Percentiles rank a stretch among this genome's conserved stretches.
Evolutionary conservation across 1,139 yeast genomes (phyloP).

Genomic region (Yamadazyma epiphylla): DNA sequence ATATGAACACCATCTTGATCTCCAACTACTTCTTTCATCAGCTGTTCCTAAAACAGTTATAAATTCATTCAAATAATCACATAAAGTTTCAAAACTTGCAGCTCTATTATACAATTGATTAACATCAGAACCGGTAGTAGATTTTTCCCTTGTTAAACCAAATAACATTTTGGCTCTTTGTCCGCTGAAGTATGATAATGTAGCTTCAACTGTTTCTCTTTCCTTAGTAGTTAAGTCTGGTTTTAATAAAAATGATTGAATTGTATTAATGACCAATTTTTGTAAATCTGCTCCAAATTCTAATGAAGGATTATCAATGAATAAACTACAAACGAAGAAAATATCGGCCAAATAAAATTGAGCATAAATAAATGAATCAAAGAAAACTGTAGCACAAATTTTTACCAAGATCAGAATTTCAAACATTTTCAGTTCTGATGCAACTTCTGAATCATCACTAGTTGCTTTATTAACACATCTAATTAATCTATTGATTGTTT

Average conservation of each 20-base stretch:
- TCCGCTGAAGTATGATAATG: constrained; percentile 61
- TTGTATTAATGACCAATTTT: constrained; percentile 61
- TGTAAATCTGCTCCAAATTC: constrained; percentile 67
- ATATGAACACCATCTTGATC: constrained; percentile 66
- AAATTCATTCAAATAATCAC: constrained; percentile 57
- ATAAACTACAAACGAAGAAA: constrained; percentile 62
- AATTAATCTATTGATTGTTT: constrained; percentile 53
- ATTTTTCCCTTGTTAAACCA: constrained; percentile 70
- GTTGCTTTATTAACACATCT: constrained; percentile 49
- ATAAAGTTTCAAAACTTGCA: constrained; percentile 58
- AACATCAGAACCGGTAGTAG: constrained; percentile 22
- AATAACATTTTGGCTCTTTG: constrained; percentile 73
- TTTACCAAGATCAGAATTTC: constrained; percentile 70
- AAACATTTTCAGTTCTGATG: constrained; percentile 61
- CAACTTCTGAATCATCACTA: constrained; percentile 49
- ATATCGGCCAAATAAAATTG: constrained; percentile 72
- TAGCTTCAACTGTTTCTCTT: constrained; percentile 41
- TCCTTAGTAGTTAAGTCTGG: constrained; percentile 47
- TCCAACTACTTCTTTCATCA: constrained; percentile 56
- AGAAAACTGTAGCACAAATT: constrained; percentile 63
- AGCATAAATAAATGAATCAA: constrained; percentile 65
- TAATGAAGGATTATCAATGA: constrained; percentile 70
- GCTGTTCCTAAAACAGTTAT: constrained; percentile 48
- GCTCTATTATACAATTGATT: constrained; percentile 46
- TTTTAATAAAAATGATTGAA: constrained; percentile 68